Evolutionary conservation across 2,329 filamentous ascomycete genomes (phyloP).

Genomic region (Colletotrichum sp.): DNA sequence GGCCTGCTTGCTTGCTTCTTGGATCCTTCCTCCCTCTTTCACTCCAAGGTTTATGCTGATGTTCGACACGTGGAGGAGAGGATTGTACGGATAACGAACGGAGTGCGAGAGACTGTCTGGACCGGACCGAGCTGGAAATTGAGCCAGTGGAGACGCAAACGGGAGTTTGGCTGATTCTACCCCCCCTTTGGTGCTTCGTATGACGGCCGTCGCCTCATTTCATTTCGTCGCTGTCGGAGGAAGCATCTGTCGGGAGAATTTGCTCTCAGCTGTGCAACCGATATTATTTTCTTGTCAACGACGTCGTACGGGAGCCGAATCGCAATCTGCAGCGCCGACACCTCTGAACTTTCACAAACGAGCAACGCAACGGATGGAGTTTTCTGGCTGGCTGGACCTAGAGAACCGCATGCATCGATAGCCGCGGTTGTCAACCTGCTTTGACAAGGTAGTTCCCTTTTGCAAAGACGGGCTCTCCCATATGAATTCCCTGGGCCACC

Average conservation of each 20-base stretch:
- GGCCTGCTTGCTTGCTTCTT: not conserved
- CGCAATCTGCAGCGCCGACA: not conserved
- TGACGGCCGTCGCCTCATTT: constrained; percentile 3
- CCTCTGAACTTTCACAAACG: not conserved
- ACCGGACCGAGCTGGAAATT: constrained; percentile 9
- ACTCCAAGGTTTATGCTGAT: constrained; percentile 3
- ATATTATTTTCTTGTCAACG: not conserved
- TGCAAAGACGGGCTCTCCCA: not conserved
- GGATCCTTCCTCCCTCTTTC: not conserved
- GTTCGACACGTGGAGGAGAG: constrained; percentile 17
- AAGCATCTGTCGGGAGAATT: not conserved
- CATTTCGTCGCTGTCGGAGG: not conserved
- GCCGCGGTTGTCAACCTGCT: constrained; percentile 1
- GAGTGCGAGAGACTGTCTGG: not conserved
- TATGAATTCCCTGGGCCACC: not conserved
- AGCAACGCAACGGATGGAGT: constrained; percentile 9
- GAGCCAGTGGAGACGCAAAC: constrained; percentile 15
- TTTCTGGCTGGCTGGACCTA: not conserved
- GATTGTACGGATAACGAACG: not conserved
- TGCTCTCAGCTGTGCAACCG: constrained; percentile 8
- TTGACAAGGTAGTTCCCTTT: constrained; percentile 22
- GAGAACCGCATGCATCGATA: constrained; percentile 21
- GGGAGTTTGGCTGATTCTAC: not conserved
- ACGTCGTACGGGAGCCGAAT: not conserved
- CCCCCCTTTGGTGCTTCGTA: not conserved